A percentile compares a stretch with the other conserved stretches of the same genome.
phyloP scores from a whole-genome alignment of 192 early-diverging fungal species.

The Umbelopsis isabellina region DNA sequence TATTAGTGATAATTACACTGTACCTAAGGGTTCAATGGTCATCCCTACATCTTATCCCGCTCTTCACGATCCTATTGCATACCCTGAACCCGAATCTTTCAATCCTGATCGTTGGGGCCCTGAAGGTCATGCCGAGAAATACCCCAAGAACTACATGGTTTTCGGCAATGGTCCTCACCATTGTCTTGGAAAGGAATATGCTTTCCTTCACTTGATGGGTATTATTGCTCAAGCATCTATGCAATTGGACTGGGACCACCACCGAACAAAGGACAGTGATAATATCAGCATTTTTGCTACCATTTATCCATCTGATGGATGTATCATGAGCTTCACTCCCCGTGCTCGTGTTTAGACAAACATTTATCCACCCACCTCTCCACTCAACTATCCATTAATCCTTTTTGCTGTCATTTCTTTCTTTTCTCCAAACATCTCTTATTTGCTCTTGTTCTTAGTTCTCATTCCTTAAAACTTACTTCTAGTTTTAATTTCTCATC shows the following conservation, averaged over 20 bases:
- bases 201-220: constrained; percentile 42
- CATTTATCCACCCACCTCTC: not conserved
- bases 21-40: constrained; percentile 46
- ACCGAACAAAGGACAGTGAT: constrained; percentile 42
- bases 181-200: constrained; percentile 46
- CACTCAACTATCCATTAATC: not conserved
- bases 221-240: constrained; percentile 37
- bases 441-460: no score
- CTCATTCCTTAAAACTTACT: no score
- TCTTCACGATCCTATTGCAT: constrained; percentile 40
- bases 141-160: constrained; percentile 48
- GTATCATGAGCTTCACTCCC: constrained; percentile 43
- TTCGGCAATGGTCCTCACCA: constrained; percentile 46
- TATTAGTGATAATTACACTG: constrained; percentile 34
- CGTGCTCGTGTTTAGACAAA: constrained; percentile 14
- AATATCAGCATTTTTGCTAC: constrained; percentile 49
- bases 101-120: constrained; percentile 45
- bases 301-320: constrained; percentile 44
- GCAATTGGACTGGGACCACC: constrained; percentile 39
- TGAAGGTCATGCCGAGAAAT: constrained; percentile 36
- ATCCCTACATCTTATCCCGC: constrained; percentile 48
- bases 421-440: no score
- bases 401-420: not conserved
- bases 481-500: not conserved
- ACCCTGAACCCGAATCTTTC: constrained; percentile 43